Percentiles rank a stretch among this genome's conserved stretches.
phyloP scores from a whole-genome alignment of 1,139 yeast genomes.

The Yamadazyma sp. region DNA sequence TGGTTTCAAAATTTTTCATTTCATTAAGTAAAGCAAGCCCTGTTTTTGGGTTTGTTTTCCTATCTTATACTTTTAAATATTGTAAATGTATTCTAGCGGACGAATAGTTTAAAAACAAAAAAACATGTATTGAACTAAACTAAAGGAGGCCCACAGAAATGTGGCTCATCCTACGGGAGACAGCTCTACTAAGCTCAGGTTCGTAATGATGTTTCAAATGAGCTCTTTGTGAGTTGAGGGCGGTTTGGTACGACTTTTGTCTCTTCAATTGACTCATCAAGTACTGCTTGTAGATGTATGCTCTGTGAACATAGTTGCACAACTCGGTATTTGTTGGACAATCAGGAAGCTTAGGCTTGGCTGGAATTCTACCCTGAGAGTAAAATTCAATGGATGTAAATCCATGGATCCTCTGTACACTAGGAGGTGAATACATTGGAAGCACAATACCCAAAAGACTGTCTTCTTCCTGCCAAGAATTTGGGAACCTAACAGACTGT shows the following conservation, averaged over 20 bases:
- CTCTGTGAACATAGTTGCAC: conserved; percentile 23
- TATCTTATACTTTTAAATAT: too few relatives aligned
- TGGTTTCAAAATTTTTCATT: too few relatives aligned
- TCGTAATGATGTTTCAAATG: conserved; percentile 9
- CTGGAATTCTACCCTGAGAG: conserved; percentile 1
- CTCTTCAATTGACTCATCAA: conserved; percentile 7
- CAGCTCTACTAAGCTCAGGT: conserved; percentile 8
- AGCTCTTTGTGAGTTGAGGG: conserved; percentile 1
- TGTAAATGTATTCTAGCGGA: background rate
- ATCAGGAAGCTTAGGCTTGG: conserved; percentile 20
- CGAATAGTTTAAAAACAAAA: too few relatives aligned
- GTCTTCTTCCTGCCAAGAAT: background rate
- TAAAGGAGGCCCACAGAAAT: too few relatives aligned
- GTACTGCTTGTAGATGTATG: conserved; percentile 18
- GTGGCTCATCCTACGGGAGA: conserved; percentile 3
- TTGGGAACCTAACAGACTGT: conserved; percentile 6
- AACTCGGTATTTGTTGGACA: conserved; percentile 26
- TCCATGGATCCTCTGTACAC: conserved; percentile 3
- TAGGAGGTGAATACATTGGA: conserved; percentile 10
- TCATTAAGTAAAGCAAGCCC: background rate
- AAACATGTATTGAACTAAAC: too few relatives aligned
- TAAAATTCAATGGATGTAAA: conserved; percentile 2
- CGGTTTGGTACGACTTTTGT: conserved; percentile 9
- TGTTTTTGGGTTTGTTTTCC: too few relatives aligned
- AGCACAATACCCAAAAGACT: background rate